These are phyloP conservation scores for Alternaria ventricosa DNA, from an alignment of 2,329 filamentous ascomycete species.

Conservation along the genomic window DNA sequence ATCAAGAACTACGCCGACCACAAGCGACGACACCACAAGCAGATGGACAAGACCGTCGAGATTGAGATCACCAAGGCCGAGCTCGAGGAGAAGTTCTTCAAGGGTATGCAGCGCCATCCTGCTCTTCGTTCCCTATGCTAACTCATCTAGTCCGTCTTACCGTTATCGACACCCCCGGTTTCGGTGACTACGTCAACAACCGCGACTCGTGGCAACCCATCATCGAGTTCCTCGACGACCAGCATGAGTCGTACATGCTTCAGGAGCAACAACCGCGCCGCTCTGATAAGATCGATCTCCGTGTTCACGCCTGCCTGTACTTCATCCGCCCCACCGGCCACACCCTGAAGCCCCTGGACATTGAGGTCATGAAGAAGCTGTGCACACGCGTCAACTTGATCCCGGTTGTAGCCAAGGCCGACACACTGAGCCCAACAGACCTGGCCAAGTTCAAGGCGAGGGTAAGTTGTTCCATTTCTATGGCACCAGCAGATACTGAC, in stretches of 20 bases:
- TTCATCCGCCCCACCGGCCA: conserved; percentile 99
- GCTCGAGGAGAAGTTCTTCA: conserved; percentile 99
- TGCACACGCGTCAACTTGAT: conserved; percentile 98
- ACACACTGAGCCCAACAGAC: conserved; percentile 92
- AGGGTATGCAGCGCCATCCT: conserved; percentile 67
- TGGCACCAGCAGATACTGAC: conserved; percentile 16
- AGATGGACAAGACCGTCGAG: conserved; percentile 99
- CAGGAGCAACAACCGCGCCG: conserved; percentile 99
- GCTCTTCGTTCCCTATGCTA: conserved; percentile 17
- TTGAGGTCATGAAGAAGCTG: conserved; percentile 99
- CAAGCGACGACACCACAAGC: conserved; percentile 98
- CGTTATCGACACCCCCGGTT: conserved; percentile 98
- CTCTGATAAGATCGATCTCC: conserved; percentile 98
- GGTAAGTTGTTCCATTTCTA: conserved; percentile 60
- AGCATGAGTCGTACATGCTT: conserved; percentile 99
- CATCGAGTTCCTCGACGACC: conserved; percentile 99
- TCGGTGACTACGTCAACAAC: conserved; percentile 99
- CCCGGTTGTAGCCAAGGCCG: conserved; percentile 97
- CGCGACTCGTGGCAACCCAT: conserved; percentile 99
- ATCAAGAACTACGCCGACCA: conserved; percentile 99
- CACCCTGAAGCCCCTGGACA: conserved; percentile 97
- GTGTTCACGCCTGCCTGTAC: conserved; percentile 97
- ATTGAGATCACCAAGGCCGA: conserved; percentile 99
- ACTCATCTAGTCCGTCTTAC: conserved; percentile 81
- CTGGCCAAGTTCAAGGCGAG: conserved; percentile 93